These are phyloP conservation scores for Colletotrichum scovillei DNA, from an alignment of 2,329 filamentous ascomycete genomes.

Conservation along the genomic window DNA sequence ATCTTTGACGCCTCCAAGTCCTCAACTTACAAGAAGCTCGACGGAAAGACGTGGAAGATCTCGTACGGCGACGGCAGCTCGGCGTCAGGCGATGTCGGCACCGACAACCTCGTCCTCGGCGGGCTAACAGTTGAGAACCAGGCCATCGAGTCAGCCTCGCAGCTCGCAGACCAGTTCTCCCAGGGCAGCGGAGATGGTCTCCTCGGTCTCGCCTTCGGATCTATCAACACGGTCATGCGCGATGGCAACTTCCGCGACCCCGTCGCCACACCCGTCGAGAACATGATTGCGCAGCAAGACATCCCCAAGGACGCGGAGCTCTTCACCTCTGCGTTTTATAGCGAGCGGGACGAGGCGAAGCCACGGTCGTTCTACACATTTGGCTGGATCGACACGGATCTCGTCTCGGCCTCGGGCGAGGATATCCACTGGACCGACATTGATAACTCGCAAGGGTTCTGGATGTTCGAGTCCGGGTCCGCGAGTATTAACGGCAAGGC, in stretches of 20 bases:
- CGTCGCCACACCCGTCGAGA: constrained; percentile 81
- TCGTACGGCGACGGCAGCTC: constrained; percentile 75
- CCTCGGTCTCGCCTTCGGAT: constrained; percentile 74
- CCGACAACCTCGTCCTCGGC: constrained; percentile 75
- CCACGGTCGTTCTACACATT: constrained; percentile 77
- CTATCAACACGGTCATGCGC: constrained; percentile 71
- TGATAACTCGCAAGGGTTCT: constrained; percentile 73
- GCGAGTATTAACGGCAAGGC: constrained; percentile 64
- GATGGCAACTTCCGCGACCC: constrained; percentile 51
- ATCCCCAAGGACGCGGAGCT: constrained; percentile 73
- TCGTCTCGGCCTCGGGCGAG: constrained; percentile 67
- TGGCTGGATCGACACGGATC: constrained; percentile 72
- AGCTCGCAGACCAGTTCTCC: constrained; percentile 68
- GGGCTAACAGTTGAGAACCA: constrained; percentile 71
- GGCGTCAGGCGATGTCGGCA: constrained; percentile 72
- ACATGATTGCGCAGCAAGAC: constrained; percentile 73
- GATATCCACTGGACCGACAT: constrained; percentile 71
- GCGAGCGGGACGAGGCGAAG: constrained; percentile 56
- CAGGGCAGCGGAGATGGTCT: constrained; percentile 73
- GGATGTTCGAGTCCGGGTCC: constrained; percentile 70
- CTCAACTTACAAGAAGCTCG: constrained; percentile 45
- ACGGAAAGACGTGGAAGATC: constrained; percentile 70
- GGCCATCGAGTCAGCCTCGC: constrained; percentile 73
- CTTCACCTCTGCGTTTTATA: constrained; percentile 30
- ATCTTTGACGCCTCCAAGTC: constrained; percentile 52